Conservation (phyloP, 352 stramenopile genomes). For the Phytopythium aichiense region DNA sequence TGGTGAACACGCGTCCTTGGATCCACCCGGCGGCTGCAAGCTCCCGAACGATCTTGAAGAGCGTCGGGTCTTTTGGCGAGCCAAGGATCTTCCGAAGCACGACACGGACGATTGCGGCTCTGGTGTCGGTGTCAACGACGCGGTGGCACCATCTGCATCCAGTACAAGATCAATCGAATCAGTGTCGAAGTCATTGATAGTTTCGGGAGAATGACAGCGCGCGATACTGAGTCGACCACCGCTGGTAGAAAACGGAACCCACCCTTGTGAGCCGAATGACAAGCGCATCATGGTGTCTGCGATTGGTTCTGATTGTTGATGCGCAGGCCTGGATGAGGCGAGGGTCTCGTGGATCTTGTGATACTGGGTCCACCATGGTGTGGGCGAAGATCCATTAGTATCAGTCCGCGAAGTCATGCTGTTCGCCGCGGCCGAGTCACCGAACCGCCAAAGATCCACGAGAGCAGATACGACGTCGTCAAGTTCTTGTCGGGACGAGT, state of each 20-base stretch:
- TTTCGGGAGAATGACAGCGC: not conserved
- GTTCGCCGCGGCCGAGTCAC: not conserved
- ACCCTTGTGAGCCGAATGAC: slow-evolving; percentile 1
- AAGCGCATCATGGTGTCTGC: not conserved
- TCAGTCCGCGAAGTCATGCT: not conserved
- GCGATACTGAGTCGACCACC: not conserved
- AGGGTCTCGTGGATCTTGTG: not conserved
- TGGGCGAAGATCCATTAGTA: not conserved
- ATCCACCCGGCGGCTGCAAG: slow-evolving; percentile 34
- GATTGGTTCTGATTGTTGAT: not conserved
- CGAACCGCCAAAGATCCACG: slow-evolving; percentile 5
- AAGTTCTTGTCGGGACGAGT: not conserved
- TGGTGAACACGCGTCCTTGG: slow-evolving; percentile 14
- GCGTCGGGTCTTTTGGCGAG: slow-evolving; percentile 32
- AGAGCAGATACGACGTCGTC: not conserved
- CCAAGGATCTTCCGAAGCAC: slow-evolving; percentile 40
- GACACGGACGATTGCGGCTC: slow-evolving; percentile 18
- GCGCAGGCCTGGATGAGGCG: not conserved
- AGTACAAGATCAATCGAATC: not conserved
- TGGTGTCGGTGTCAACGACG: not conserved
- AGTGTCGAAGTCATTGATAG: not conserved
- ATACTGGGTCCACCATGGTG: not conserved
- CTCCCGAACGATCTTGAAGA: slow-evolving; percentile 42
- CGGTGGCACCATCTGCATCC: slow-evolving; percentile 24
- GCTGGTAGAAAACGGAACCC: not conserved